phyloP scores from a whole-genome alignment of 768 basidiomycete genomes.

The Suillus bovinus region DNA sequence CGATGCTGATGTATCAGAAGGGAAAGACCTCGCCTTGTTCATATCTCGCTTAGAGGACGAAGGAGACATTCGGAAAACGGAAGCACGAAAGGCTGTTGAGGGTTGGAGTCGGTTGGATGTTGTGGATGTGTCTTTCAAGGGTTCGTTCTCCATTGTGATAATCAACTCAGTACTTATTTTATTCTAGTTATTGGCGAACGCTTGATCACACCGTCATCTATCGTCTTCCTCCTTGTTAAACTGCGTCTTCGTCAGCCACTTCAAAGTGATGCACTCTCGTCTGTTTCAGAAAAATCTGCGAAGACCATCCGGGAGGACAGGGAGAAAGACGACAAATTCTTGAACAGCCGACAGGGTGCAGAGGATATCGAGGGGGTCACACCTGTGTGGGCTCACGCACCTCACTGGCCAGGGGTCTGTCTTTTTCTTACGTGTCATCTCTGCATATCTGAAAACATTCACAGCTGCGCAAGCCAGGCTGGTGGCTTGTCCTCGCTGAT shows the following conservation, averaged over 20 bases:
- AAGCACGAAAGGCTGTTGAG: conserved; percentile 55
- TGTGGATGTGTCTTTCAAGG: conserved; percentile 83
- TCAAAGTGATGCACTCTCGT: conserved; percentile 30
- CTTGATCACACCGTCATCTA: conserved; percentile 81
- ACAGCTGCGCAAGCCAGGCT: conserved; percentile 85
- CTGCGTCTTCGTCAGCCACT: conserved; percentile 68
- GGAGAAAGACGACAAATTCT: conserved; percentile 70
- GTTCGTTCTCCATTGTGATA: conserved; percentile 38
- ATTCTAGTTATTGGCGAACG: conserved; percentile 85
- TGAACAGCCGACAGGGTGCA: conserved; percentile 58
- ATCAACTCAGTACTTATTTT: conserved; percentile 10
- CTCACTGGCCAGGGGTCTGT: conserved; percentile 86
- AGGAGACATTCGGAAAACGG: conserved; percentile 37
- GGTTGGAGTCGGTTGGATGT: conserved; percentile 79
- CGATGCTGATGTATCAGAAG: conserved; percentile 34
- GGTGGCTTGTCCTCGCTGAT: conserved; percentile 92
- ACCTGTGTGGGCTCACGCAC: conserved; percentile 80
- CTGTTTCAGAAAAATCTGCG: conserved; percentile 42
- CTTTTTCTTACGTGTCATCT: not conserved
- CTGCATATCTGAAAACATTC: not conserved
- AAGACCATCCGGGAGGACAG: conserved; percentile 48
- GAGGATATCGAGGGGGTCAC: conserved; percentile 57
- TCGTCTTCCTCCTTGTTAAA: conserved; percentile 86
- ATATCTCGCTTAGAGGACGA: conserved; percentile 51
- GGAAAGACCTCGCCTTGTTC: conserved; percentile 46